Evolutionary conservation across 257 asterid genomes (phyloP).

Genomic region (Hygrophila difformis): DNA sequence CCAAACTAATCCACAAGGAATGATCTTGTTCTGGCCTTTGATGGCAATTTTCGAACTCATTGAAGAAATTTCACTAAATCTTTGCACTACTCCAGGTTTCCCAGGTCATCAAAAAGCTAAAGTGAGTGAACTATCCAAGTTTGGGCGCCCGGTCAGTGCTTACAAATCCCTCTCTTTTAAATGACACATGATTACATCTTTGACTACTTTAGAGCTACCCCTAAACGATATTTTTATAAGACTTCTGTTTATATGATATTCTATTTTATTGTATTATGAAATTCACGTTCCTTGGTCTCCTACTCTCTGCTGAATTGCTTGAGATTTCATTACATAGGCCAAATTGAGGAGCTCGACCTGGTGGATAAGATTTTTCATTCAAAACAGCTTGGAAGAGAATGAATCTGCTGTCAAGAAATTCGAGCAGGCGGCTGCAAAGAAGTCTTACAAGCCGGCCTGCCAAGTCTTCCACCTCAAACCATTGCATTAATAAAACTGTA

Average conservation of each 20-base stretch:
- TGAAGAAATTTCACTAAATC: too few relatives aligned
- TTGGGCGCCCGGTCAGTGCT: slow-evolving; percentile 74
- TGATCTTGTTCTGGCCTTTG: too few relatives aligned
- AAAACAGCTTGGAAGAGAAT: slow-evolving; percentile 73
- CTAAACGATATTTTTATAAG: too few relatives aligned
- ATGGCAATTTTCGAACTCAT: too few relatives aligned
- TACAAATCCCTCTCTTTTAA: slow-evolving; percentile 2
- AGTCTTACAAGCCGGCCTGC: slow-evolving; percentile 47
- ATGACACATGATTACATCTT: too few relatives aligned
- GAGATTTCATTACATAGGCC: slow-evolving; percentile 18
- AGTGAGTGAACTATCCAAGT: slow-evolving; percentile 69
- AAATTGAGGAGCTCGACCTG: slow-evolving; percentile 74
- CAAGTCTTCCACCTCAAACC: slow-evolving; percentile 91
- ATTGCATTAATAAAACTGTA: slow-evolving; percentile 30
- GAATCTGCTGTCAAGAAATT: slow-evolving; percentile 68
- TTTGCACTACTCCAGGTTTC: slow-evolving; percentile 36
- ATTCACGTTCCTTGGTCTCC: too few relatives aligned
- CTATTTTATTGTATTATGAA: too few relatives aligned
- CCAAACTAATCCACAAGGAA: too few relatives aligned
- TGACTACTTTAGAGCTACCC: too few relatives aligned
- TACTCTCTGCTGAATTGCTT: too few relatives aligned
- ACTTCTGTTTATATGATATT: too few relatives aligned
- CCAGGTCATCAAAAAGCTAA: slow-evolving; percentile 62
- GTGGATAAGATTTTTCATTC: slow-evolving; percentile 81
- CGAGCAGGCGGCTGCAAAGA: slow-evolving; percentile 55